Evolutionary conservation across 257 asterid genomes (phyloP).

Genomic region (Primulina tabacum): DNA sequence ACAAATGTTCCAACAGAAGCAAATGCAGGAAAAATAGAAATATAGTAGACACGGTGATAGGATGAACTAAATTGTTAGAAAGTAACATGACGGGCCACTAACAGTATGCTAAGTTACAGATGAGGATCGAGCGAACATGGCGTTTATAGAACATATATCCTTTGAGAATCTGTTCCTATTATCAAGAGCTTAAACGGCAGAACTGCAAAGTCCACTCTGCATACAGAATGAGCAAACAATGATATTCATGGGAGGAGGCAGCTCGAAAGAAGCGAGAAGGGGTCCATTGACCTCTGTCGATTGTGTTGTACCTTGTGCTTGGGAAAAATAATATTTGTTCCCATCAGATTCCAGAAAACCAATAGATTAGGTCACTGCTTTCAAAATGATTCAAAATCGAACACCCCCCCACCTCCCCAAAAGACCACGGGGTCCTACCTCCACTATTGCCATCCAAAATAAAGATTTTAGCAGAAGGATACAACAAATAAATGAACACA

Average conservation of each 20-base stretch:
- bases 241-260: not conserved
- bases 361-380: not conserved
- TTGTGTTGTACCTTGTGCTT: not conserved
- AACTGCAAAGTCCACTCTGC: not conserved
- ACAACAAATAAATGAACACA: not conserved
- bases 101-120: not conserved
- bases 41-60: not conserved
- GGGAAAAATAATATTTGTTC: not conserved
- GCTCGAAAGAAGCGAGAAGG: not conserved
- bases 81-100: not conserved
- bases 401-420: not conserved
- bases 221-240: not conserved
- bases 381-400: not conserved
- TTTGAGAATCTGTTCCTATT: not conserved
- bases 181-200: not conserved
- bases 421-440: not conserved
- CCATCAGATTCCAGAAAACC: not conserved
- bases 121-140: not conserved
- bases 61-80: not conserved
- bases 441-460: not conserved
- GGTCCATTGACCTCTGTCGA: not conserved
- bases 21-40: conserved; percentile 8
- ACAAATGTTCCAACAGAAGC: conserved; percentile 7
- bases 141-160: not conserved
- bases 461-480: not conserved